These are phyloP conservation scores for Plasmodium gallinaceum DNA, from an alignment of 169 alveolate genomes.

Conservation along the genomic window DNA sequence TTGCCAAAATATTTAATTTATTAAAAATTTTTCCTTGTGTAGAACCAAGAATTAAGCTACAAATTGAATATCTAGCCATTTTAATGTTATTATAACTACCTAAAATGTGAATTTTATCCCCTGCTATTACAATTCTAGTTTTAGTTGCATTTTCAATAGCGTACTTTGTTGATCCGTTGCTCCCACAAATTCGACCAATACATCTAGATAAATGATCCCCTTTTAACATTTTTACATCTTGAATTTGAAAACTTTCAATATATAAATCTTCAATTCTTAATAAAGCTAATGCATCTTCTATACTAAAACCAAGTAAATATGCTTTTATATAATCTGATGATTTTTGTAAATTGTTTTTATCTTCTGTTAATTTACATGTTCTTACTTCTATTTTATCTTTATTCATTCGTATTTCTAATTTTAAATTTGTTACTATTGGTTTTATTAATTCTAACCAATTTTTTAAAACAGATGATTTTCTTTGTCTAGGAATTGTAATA, in stretches of 20 bases:
- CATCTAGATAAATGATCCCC: conserved; percentile 99
- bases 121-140: conserved; percentile 96
- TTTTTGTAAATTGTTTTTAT: conserved; percentile 90
- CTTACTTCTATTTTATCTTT: conserved; percentile 67
- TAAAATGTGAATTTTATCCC: conserved; percentile 86
- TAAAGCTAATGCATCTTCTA: conserved; percentile 98
- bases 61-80: conserved; percentile 97
- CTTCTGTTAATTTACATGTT: conserved; percentile 60
- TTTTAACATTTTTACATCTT: conserved; percentile 97
- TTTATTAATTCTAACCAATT: conserved; percentile 69
- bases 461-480: conserved; percentile 78
- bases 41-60: conserved; percentile 97
- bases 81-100: conserved; percentile 95
- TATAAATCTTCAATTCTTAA: conserved; percentile 98
- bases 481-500: conserved; percentile 82
- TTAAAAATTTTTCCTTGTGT: conserved; percentile 98
- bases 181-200: conserved; percentile 99
- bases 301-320: conserved; percentile 98
- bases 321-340: conserved; percentile 97
- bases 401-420: conserved; percentile 78
- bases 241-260: conserved; percentile 97
- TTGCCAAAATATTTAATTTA: conserved; percentile 93
- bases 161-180: conserved; percentile 98
- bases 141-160: conserved; percentile 99
- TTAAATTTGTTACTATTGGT: conserved; percentile 69